Percentiles rank a stretch among this genome's conserved stretches.
These are phyloP conservation scores for Rhodomyrtus psidioides DNA, from an alignment of 441 rosid genomes.

Conservation along the genomic window DNA sequence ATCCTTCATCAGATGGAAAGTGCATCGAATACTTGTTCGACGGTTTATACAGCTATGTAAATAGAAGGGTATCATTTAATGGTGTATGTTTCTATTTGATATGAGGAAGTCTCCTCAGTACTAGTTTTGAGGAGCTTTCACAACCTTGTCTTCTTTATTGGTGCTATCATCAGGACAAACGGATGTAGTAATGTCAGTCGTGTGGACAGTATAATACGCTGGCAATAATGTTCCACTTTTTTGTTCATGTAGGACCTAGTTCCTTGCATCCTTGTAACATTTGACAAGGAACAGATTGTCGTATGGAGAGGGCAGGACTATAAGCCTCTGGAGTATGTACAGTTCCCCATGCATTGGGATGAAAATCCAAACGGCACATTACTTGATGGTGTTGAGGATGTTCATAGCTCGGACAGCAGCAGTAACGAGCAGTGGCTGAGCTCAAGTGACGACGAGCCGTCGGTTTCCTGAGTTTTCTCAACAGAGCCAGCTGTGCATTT, in stretches of 20 bases:
- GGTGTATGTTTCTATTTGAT: background rate
- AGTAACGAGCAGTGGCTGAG: background rate
- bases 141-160: background rate
- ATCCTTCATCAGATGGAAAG: background rate
- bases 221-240: background rate
- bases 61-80: background rate
- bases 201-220: background rate
- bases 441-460: background rate
- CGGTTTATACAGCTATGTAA: background rate
- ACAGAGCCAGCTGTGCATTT: background rate
- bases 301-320: conserved; percentile 72
- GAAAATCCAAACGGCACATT: conserved; percentile 13
- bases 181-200: background rate
- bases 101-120: background rate
- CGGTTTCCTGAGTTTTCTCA: background rate
- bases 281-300: conserved; percentile 88
- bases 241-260: conserved; percentile 50
- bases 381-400: background rate
- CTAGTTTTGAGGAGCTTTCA: background rate
- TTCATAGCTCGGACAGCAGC: conserved; percentile 5
- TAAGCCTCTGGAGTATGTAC: conserved; percentile 37
- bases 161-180: background rate
- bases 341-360: conserved; percentile 20
- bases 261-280: conserved; percentile 77
- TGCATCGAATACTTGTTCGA: background rate